These are phyloP conservation scores for Aspergillus jensenii DNA, from an alignment of 2,329 filamentous ascomycete genomes.

Conservation along the genomic window DNA sequence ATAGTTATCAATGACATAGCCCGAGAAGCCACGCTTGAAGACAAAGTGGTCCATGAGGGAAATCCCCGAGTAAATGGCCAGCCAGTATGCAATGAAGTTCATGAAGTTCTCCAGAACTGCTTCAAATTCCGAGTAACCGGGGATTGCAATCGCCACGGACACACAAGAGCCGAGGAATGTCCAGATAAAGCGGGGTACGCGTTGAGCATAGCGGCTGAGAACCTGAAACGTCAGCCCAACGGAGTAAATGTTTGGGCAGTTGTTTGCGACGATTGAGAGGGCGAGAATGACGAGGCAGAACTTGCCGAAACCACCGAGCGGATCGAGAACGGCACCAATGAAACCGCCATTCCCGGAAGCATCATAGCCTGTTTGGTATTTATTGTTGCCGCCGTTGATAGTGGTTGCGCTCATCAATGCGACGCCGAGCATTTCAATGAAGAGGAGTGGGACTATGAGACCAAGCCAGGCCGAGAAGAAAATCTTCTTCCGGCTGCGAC, in stretches of 20 bases:
- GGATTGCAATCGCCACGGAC: conserved; percentile 69
- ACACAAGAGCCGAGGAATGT: conserved; percentile 60
- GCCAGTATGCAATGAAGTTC: conserved; percentile 68
- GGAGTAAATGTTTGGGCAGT: conserved; percentile 72
- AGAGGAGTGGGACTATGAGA: conserved; percentile 69
- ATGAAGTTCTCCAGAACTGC: conserved; percentile 69
- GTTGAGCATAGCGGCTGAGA: conserved; percentile 57
- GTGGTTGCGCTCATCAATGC: conserved; percentile 66
- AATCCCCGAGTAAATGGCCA: conserved; percentile 71
- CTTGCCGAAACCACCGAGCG: conserved; percentile 67
- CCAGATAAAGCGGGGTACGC: conserved; percentile 68
- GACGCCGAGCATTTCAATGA: conserved; percentile 71
- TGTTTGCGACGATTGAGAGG: conserved; percentile 68
- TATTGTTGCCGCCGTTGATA: conserved; percentile 54
- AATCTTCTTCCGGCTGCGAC: conserved; percentile 59
- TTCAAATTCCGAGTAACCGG: conserved; percentile 67
- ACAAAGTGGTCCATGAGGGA: conserved; percentile 66
- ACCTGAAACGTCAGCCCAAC: conserved; percentile 67
- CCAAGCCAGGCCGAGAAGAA: conserved; percentile 70
- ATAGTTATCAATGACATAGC: conserved; percentile 62
- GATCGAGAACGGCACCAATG: conserved; percentile 63
- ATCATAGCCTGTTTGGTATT: conserved; percentile 57
- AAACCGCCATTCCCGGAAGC: conserved; percentile 65
- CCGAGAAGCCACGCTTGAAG: conserved; percentile 62
- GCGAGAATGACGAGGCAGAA: conserved; percentile 69